A percentile compares a stretch with the other conserved stretches of the same genome.
phyloP scores from a whole-genome alignment of 2,329 filamentous ascomycete species.

The Xylariaceae sp. region DNA sequence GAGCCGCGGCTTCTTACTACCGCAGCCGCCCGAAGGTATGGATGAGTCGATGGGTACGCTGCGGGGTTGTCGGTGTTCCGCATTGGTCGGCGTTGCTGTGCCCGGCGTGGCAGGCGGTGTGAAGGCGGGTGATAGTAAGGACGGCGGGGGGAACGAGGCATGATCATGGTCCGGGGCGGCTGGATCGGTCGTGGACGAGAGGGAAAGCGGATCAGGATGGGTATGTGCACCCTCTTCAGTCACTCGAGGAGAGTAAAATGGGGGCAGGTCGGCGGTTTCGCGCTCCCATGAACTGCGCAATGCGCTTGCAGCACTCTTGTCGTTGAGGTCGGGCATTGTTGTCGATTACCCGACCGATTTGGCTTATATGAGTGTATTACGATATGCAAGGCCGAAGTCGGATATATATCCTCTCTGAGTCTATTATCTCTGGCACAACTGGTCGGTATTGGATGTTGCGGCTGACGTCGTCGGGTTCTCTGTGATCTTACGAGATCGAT shows the following conservation, averaged over 20 bases:
- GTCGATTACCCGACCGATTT: neutral
- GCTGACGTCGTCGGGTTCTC: too few species aligned
- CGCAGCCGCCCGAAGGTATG: constrained; percentile 54
- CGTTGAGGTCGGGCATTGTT: constrained; percentile 11
- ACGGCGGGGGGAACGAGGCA: constrained; percentile 47
- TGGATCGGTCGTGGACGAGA: constrained; percentile 10
- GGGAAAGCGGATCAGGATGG: neutral
- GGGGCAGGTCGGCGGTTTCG: constrained; percentile 38
- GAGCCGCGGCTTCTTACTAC: constrained; percentile 64
- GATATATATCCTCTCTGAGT: too few species aligned
- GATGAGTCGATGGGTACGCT: constrained; percentile 59
- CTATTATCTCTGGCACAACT: too few species aligned
- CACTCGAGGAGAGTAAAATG: constrained; percentile 43
- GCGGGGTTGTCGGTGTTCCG: constrained; percentile 41
- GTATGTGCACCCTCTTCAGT: constrained; percentile 16
- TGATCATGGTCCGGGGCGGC: constrained; percentile 8
- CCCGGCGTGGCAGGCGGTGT: constrained; percentile 67
- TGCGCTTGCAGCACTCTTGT: neutral
- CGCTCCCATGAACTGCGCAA: constrained; percentile 12
- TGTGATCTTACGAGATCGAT: too few species aligned
- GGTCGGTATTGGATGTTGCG: too few species aligned
- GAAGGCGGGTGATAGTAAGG: constrained; percentile 82
- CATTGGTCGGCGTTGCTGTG: constrained; percentile 49
- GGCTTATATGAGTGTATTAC: too few species aligned
- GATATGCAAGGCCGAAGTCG: too few species aligned